These are phyloP conservation scores for Dothistroma pini DNA, from an alignment of 2,329 filamentous ascomycete species.

Conservation along the genomic window DNA sequence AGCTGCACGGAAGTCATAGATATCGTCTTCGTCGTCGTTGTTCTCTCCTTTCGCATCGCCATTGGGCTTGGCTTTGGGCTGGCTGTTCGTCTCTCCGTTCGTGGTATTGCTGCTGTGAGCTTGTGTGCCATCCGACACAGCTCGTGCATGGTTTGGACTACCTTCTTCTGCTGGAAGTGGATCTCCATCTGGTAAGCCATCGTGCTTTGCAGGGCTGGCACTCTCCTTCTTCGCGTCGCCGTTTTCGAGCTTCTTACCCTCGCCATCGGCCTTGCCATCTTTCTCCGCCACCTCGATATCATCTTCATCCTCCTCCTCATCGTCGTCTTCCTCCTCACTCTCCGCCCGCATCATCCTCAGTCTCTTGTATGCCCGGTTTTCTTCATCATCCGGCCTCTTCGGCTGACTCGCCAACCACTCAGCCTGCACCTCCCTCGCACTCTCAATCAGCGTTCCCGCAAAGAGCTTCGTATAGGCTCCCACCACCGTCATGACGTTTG, in stretches of 20 bases:
- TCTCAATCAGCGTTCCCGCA: conserved; percentile 70
- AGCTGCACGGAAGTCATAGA: conserved; percentile 18
- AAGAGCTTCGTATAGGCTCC: conserved; percentile 73
- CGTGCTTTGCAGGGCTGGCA: not conserved
- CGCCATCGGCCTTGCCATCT: conserved; percentile 7
- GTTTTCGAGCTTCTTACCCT: conserved; percentile 7
- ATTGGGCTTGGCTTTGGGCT: not conserved
- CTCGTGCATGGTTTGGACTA: conserved; percentile 22
- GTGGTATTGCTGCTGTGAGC: conserved; percentile 5
- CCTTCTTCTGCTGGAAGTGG: conserved; percentile 64
- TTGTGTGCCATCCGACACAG: conserved; percentile 10
- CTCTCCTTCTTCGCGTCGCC: not conserved
- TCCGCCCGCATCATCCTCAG: conserved; percentile 21
- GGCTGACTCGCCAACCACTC: conserved; percentile 62
- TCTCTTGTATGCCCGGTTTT: conserved; percentile 39
- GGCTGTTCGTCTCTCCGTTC: conserved; percentile 10
- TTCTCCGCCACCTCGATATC: conserved; percentile 3
- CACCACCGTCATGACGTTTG: conserved; percentile 70
- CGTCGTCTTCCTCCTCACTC: conserved; percentile 34
- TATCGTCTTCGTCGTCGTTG: conserved; percentile 1
- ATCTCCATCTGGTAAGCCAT: conserved; percentile 59
- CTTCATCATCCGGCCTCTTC: conserved; percentile 50
- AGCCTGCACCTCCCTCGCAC: conserved; percentile 64
- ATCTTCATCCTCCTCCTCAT: conserved; percentile 23
- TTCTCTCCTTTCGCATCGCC: conserved; percentile 7